phyloP scores from a whole-genome alignment of 129 eudicot species.

The Pulicaria dysenterica region DNA sequence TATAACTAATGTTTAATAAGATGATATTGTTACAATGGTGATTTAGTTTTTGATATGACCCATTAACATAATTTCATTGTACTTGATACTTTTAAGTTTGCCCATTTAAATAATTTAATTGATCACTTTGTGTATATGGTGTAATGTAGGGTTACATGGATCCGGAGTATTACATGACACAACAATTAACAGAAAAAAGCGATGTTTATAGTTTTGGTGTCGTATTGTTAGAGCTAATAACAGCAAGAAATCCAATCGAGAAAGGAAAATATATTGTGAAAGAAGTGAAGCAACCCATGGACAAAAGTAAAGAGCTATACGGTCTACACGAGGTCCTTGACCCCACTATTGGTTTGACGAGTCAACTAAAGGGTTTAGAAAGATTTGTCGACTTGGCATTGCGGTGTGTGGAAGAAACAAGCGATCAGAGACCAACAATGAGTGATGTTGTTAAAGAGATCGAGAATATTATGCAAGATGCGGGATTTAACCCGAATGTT shows the following conservation, averaged over 20 bases:
- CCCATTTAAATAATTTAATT: too few relatives aligned
- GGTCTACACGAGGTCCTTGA: constrained; percentile 58
- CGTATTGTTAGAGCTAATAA: constrained; percentile 62
- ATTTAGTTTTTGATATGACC: too few relatives aligned
- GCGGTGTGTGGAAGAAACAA: constrained; percentile 63
- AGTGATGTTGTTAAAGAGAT: constrained; percentile 76
- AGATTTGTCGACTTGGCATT: constrained; percentile 68
- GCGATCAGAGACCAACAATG: constrained; percentile 73
- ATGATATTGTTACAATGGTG: too few relatives aligned
- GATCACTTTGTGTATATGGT: neutral
- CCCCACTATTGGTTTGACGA: constrained; percentile 49
- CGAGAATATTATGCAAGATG: constrained; percentile 50
- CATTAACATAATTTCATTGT: too few relatives aligned
- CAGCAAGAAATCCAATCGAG: constrained; percentile 69
- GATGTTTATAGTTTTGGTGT: constrained; percentile 82
- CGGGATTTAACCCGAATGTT: constrained; percentile 58
- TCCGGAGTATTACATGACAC: constrained; percentile 70
- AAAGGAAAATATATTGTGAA: constrained; percentile 73
- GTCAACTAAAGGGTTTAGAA: constrained; percentile 50
- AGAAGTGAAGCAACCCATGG: constrained; percentile 69
- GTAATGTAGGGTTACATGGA: constrained; percentile 59
- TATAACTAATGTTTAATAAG: too few relatives aligned
- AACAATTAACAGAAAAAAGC: constrained; percentile 63
- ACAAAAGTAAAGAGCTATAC: constrained; percentile 51
- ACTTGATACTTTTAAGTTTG: too few relatives aligned